A percentile compares a stretch with the other conserved stretches of the same genome.
These are phyloP conservation scores for Cocos nucifera DNA, from an alignment of 176 grass and related monocot genomes.

Conservation along the genomic window DNA sequence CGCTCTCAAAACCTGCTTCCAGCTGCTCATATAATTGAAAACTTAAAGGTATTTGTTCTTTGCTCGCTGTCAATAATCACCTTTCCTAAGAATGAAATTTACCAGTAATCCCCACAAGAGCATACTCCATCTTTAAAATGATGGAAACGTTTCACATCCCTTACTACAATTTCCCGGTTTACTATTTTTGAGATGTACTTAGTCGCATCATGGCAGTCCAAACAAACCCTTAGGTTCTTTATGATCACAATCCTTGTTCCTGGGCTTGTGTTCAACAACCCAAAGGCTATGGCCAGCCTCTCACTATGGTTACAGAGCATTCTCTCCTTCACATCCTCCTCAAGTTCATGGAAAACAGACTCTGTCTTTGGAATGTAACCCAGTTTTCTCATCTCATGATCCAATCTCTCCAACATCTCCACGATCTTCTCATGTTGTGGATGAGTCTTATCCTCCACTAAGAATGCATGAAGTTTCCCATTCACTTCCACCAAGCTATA, in stretches of 20 bases:
- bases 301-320: conserved; percentile 47
- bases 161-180: conserved; percentile 35
- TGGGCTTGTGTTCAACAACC: conserved; percentile 38
- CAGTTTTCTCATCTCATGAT: conserved; percentile 40
- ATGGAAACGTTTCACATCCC: conserved; percentile 50
- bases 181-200: conserved; percentile 35
- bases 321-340: conserved; percentile 51
- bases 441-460: conserved; percentile 65
- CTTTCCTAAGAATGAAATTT: conserved; percentile 2
- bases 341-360: conserved; percentile 55
- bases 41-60: too few species aligned
- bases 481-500: conserved; percentile 37
- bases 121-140: conserved; percentile 50
- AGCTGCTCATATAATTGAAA: too few species aligned
- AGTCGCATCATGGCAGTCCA: conserved; percentile 43
- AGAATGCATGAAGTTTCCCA: conserved; percentile 14
- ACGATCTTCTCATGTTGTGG: conserved; percentile 38
- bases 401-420: conserved; percentile 23
- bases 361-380: conserved; percentile 49
- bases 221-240: conserved; percentile 55
- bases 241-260: conserved; percentile 49
- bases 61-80: too few species aligned
- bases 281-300: conserved; percentile 51
- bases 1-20: too few species aligned
- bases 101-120: conserved; percentile 59